Percentiles rank a stretch among this genome's conserved stretches.
These are phyloP conservation scores for Neoboletus magnificus DNA, from an alignment of 768 basidiomycete genomes.

Conservation along the genomic window DNA sequence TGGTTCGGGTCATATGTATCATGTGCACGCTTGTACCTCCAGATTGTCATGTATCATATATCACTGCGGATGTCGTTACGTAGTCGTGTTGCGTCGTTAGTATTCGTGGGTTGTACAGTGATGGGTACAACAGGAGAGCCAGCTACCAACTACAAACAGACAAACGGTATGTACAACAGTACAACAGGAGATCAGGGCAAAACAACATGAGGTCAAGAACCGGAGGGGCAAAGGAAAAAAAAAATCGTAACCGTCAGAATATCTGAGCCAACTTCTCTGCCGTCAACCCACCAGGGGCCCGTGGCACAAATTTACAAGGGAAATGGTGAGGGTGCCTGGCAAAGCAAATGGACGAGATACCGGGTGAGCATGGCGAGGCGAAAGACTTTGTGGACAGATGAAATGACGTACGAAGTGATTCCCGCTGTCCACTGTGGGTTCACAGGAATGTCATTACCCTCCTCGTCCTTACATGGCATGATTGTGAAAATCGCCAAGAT, in stretches of 20 bases:
- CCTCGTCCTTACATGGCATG: constrained; percentile 24
- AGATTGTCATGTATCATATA: neutral
- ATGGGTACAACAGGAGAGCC: neutral
- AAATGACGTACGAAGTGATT: constrained; percentile 25
- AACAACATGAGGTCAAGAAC: neutral
- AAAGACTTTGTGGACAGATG: neutral
- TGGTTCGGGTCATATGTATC: neutral
- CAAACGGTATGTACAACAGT: neutral
- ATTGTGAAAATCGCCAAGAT: constrained; percentile 37
- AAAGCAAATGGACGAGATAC: neutral
- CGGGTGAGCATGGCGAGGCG: neutral
- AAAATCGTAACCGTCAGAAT: constrained; percentile 9
- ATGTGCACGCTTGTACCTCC: neutral
- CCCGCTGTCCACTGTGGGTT: constrained; percentile 24
- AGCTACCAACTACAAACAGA: neutral
- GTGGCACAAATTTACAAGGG: constrained; percentile 26
- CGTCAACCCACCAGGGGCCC: constrained; percentile 14
- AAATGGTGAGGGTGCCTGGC: constrained; percentile 25
- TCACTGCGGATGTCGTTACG: neutral
- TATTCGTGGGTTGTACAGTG: neutral
- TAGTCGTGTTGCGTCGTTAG: neutral
- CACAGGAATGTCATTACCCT: constrained; percentile 22
- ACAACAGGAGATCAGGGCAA: neutral
- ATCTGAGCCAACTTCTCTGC: constrained; percentile 17
- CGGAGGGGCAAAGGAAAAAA: neutral